Evolutionary conservation across 345 rosid species (phyloP), one percentile per base, ranked within the genome.

Genomic region (Eucalyptus viminalis): DNA sequence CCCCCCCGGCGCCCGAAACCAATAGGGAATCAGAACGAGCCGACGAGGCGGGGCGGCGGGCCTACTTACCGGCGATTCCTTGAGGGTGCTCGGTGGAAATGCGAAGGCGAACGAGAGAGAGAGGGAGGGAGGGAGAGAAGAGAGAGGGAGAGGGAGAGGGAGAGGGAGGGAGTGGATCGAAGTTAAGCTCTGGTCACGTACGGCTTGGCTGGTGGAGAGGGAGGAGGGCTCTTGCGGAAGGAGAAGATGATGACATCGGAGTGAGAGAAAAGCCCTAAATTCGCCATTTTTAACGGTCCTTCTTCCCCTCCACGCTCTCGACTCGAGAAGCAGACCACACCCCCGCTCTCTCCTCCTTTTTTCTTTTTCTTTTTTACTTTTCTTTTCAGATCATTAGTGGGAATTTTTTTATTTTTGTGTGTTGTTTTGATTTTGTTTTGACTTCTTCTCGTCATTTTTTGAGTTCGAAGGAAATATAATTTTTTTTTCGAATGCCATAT

Each of bases 281-380:
- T 76, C 83, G 83, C 83, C 83, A 76, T 76, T 76, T 76, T 76
- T 76, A 76, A 76, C 83, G 83, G 83, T 76, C 83, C 83, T 76
- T 40, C 83, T 22, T 56, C 69, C 31, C 69, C 1, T 29, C n/a
- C 8, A 76, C 83, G 47, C 83, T 37, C 40, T 37, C 40, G 45
- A 1, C 27, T 40, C 44, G 27, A 37, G 81, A 11, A 72, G 81
- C 8, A 72, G 81, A 72, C 80, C 11, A 6, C 8, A 8, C 43
- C 43, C 44, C 44, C 44, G 40, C 43, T n/a, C 31, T 65, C 31
- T 54, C 5, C 13, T 15, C 14, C 1, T 22, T 2, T 4, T 2
- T 9, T 24, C 4, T 4, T 60, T 27, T 27, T 29, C 12, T 62
- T 13, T 62, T 29, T 3, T 2, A 6, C 22, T 15, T 15, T 37